Conservation (phyloP, 208 protist genomes). For the Trypanosoma caninum region DNA sequence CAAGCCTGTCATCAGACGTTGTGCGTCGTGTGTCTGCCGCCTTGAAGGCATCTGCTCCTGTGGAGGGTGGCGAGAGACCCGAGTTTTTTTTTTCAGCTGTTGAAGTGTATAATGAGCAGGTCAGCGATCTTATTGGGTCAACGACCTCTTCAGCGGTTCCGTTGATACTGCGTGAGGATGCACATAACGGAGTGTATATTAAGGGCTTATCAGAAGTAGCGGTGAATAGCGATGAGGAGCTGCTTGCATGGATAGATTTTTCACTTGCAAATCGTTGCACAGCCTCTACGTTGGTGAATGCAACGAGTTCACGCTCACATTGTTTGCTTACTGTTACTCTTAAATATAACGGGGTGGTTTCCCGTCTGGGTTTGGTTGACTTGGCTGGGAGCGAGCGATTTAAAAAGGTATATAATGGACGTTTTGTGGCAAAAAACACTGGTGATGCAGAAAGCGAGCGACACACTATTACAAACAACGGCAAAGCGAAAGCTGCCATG, state of each 20-base stretch:
- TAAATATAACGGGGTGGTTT: constrained; percentile 42
- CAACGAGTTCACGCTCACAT: constrained; percentile 89
- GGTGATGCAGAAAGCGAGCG: not conserved
- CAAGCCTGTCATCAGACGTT: constrained; percentile 50
- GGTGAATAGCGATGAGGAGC: constrained; percentile 62
- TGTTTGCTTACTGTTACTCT: constrained; percentile 91
- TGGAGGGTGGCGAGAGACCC: constrained; percentile 2
- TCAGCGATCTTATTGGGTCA: constrained; percentile 81
- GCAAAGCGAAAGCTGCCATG: not conserved
- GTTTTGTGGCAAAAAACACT: constrained; percentile 1
- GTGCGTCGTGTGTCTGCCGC: constrained; percentile 82
- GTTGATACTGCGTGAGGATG: constrained; percentile 85
- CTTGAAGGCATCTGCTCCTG: constrained; percentile 29
- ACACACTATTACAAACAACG: not conserved
- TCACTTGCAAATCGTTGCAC: constrained; percentile 88
- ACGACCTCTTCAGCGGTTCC: not conserved
- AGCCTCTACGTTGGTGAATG: constrained; percentile 92
- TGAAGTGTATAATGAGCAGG: constrained; percentile 94
- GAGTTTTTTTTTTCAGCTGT: constrained; percentile 65
- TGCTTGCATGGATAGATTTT: constrained; percentile 73
- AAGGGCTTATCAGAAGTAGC: constrained; percentile 61
- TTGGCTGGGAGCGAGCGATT: constrained; percentile 93
- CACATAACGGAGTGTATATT: constrained; percentile 77
- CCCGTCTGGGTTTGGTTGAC: constrained; percentile 92
- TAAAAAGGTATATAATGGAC: constrained; percentile 63